Percentiles rank a stretch among this genome's conserved stretches.
Evolutionary conservation across 306 rosid genomes (phyloP).

Genomic region (Prunus campanulata): DNA sequence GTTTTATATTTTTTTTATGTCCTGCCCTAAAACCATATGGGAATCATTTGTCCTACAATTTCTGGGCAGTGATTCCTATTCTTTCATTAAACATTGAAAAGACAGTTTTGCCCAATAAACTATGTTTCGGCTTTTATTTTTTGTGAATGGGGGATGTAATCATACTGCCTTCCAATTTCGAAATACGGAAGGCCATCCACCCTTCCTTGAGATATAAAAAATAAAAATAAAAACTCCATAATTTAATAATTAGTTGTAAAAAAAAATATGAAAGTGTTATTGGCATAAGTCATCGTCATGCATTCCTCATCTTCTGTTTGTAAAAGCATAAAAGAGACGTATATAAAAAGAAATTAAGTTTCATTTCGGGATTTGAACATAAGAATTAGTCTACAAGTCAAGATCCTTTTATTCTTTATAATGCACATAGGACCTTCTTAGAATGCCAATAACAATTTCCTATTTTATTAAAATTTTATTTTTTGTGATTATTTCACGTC

Average conservation of each 20-base stretch:
- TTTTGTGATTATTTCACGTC: too few species aligned
- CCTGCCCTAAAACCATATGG: neutral
- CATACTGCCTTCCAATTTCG: conserved; percentile 22
- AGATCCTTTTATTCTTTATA: too few species aligned
- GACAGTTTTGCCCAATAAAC: conserved; percentile 23
- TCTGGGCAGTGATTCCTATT: conserved; percentile 8
- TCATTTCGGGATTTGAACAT: rapidly evolving
- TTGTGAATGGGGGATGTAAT: neutral
- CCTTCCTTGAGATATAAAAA: neutral
- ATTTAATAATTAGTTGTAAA: too few species aligned
- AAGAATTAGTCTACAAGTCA: too few species aligned
- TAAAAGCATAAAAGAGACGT: too few species aligned
- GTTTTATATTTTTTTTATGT: neutral
- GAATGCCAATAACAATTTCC: too few species aligned
- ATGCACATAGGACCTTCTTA: too few species aligned
- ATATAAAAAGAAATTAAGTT: too few species aligned
- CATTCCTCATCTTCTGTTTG: too few species aligned
- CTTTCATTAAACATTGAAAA: conserved; percentile 5
- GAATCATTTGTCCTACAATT: conserved; percentile 19
- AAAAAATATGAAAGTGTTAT: too few species aligned
- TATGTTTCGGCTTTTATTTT: neutral
- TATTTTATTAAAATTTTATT: too few species aligned
- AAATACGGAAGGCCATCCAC: neutral
- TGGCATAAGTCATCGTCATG: neutral
- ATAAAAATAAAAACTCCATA: neutral